phyloP scores from a whole-genome alignment of 164 flowering plant species.

The Chloranthus sessilifolius region DNA sequence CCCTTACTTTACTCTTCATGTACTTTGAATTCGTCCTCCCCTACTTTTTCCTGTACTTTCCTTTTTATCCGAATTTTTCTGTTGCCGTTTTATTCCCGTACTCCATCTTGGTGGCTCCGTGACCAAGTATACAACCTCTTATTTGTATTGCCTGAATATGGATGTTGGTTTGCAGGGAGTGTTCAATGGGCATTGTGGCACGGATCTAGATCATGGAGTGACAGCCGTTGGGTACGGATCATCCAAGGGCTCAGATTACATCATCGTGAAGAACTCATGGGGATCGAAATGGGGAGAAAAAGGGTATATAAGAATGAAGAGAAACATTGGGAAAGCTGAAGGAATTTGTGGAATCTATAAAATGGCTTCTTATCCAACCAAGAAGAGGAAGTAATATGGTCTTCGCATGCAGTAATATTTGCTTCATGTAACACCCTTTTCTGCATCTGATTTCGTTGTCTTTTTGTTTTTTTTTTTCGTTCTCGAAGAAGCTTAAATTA shows the following conservation, averaged over 20 bases:
- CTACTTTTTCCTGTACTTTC: too few species aligned
- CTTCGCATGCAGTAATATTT: not conserved
- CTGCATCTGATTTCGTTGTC: not conserved
- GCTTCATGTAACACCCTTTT: not conserved
- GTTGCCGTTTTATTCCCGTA: too few species aligned
- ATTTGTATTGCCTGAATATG: too few species aligned
- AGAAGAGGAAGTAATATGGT: constrained; percentile 23
- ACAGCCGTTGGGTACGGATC: constrained; percentile 79
- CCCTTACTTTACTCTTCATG: too few species aligned
- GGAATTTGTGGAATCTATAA: constrained; percentile 77
- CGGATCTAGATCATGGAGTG: constrained; percentile 79
- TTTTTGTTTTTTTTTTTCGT: not conserved
- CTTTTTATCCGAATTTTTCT: too few species aligned
- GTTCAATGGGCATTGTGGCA: constrained; percentile 72
- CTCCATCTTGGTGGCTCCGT: too few species aligned
- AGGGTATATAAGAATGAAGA: constrained; percentile 79
- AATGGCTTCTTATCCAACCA: constrained; percentile 81
- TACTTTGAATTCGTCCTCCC: too few species aligned
- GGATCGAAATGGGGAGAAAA: constrained; percentile 86
- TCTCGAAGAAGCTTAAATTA: not conserved
- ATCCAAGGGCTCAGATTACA: constrained; percentile 53
- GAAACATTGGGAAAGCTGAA: constrained; percentile 55
- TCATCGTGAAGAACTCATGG: constrained; percentile 86
- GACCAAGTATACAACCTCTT: too few species aligned
- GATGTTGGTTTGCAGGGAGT: constrained; percentile 52